These are phyloP conservation scores for Gynochthodes officinalis DNA, from an alignment of 257 asterid genomes.

Conservation along the genomic window DNA sequence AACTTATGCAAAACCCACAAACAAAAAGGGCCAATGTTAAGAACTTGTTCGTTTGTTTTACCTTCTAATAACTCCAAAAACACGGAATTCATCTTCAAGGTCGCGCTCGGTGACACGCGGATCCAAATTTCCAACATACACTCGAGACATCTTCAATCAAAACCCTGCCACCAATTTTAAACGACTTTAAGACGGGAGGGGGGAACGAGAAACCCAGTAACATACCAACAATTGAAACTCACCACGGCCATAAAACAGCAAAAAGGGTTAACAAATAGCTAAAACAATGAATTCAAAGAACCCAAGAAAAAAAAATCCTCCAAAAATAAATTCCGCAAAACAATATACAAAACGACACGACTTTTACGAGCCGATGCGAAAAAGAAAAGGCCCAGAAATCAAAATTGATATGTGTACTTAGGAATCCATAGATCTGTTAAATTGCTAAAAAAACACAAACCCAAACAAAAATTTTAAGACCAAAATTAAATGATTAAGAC, in stretches of 20 bases:
- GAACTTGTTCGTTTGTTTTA: background rate
- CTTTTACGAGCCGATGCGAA: background rate
- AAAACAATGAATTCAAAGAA: background rate
- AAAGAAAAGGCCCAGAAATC: background rate
- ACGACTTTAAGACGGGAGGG: background rate
- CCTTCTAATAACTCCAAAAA: constrained; percentile 83
- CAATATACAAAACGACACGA: background rate
- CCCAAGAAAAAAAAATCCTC: background rate
- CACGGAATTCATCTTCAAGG: constrained; percentile 88
- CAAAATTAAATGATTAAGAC: background rate
- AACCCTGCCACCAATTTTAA: constrained; percentile 4
- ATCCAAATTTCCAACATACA: constrained; percentile 85
- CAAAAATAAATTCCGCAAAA: no score
- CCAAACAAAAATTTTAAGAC: background rate
- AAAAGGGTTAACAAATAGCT: background rate
- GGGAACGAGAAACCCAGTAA: background rate
- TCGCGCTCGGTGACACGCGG: constrained; percentile 90
- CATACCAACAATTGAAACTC: background rate
- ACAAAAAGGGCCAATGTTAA: background rate
- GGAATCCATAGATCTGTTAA: background rate
- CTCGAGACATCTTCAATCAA: constrained; percentile 64
- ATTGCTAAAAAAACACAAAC: background rate
- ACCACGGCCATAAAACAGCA: background rate
- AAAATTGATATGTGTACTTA: background rate
- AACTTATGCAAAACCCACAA: background rate